These are phyloP conservation scores for Malania oleifera DNA, from an alignment of 164 flowering plant species.

Conservation along the genomic window DNA sequence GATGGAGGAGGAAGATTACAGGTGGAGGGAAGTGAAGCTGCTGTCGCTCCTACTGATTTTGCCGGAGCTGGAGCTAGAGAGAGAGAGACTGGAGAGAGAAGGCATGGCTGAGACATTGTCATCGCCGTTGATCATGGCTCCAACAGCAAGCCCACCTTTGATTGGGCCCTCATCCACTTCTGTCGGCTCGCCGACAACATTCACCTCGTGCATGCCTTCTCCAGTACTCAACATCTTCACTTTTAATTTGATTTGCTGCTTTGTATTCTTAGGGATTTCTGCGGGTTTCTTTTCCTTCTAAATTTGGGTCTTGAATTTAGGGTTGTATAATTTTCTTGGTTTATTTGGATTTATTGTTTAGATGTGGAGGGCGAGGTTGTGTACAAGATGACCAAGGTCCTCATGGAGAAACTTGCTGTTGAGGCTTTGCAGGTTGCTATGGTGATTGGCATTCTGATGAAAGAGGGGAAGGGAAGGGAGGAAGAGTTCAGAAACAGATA, in stretches of 20 bases:
- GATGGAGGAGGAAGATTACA: conserved; percentile 52
- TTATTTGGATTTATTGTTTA: conserved; percentile 8
- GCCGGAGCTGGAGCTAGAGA: conserved; percentile 59
- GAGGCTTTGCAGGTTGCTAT: conserved; percentile 78
- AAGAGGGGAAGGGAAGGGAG: too few relatives aligned
- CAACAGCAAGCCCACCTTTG: conserved; percentile 86
- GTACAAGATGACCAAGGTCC: conserved; percentile 42
- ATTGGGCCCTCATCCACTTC: conserved; percentile 78
- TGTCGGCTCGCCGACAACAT: conserved; percentile 83
- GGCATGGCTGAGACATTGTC: conserved; percentile 68
- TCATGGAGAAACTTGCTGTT: conserved; percentile 77
- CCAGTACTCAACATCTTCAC: too few relatives aligned
- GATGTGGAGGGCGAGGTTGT: conserved; percentile 57
- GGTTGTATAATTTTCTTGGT: too few relatives aligned
- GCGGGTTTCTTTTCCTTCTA: too few relatives aligned
- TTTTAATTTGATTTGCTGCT: background rate
- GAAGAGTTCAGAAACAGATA: too few relatives aligned
- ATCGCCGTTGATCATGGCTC: conserved; percentile 92
- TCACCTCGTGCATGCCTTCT: conserved; percentile 75
- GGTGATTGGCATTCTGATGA: conserved; percentile 50
- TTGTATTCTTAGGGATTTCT: background rate
- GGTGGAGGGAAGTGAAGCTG: conserved; percentile 62
- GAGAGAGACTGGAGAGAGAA: conserved; percentile 74
- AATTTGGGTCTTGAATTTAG: background rate
- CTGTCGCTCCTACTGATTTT: conserved; percentile 54